A percentile compares a stretch with the other conserved stretches of the same genome.
Conservation (phyloP, 2,329 filamentous ascomycete genomes). For the Elsinoe fawcettii region DNA sequence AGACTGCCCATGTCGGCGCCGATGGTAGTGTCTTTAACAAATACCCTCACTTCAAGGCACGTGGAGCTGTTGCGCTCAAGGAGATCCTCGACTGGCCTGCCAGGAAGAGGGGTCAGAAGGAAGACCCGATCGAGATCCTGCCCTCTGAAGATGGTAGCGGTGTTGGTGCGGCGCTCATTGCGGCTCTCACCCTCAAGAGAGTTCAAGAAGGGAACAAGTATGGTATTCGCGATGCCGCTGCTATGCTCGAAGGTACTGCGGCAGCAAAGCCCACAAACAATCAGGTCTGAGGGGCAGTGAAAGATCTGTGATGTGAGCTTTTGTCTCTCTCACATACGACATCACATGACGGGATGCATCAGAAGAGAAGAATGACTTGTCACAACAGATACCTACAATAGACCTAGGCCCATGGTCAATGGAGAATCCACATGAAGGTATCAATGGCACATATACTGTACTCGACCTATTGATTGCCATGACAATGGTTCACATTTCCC, state of each 20-base stretch:
- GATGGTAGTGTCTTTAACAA: conserved; percentile 99
- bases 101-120: conserved; percentile 59
- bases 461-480: neutral
- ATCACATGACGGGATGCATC: neutral
- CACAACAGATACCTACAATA: conserved; percentile 11
- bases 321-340: neutral
- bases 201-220: conserved; percentile 51
- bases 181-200: conserved; percentile 58
- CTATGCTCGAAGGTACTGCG: conserved; percentile 34
- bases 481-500: neutral
- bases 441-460: neutral
- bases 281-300: neutral
- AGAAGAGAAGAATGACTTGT: neutral
- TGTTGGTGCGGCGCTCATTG: conserved; percentile 94
- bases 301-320: neutral
- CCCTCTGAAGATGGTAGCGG: conserved; percentile 92
- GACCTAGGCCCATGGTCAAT: conserved; percentile 4
- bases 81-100: conserved; percentile 94
- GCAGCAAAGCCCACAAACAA: conserved; percentile 16
- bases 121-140: conserved; percentile 73
- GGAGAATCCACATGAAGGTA: neutral
- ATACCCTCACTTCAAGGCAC: conserved; percentile 93
- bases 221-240: conserved; percentile 48
- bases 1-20: conserved; percentile 85
- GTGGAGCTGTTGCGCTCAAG: conserved; percentile 78